Percentiles rank a stretch among this genome's conserved stretches.
Conservation (phyloP, 169 alveolate genomes). For the Plasmodium gallinaceum region DNA sequence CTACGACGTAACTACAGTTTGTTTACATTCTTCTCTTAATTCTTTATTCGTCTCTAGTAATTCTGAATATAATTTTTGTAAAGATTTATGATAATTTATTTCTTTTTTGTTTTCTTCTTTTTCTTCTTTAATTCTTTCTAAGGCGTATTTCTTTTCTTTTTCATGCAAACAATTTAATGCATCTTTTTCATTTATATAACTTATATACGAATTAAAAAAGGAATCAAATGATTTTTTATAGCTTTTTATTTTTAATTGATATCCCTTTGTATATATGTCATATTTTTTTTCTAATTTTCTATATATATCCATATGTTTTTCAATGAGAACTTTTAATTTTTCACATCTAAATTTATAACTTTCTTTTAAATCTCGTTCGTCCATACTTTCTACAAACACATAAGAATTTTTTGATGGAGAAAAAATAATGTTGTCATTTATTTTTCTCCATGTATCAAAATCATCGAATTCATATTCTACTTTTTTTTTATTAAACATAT, state of each 20-base stretch:
- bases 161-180: constrained; percentile 44
- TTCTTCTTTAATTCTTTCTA: constrained; percentile 52
- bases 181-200: constrained; percentile 44
- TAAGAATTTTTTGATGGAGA: constrained; percentile 74
- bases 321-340: constrained; percentile 30
- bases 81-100: constrained; percentile 69
- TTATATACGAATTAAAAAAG: constrained; percentile 18
- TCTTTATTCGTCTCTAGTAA: constrained; percentile 19
- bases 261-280: constrained; percentile 58
- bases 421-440: constrained; percentile 46
- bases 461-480: neutral
- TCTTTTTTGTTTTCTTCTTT: constrained; percentile 71
- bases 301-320: constrained; percentile 39
- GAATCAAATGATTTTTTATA: constrained; percentile 73
- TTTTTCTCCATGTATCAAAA: constrained; percentile 4
- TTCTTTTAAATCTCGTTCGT: constrained; percentile 57
- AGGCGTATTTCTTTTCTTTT: constrained; percentile 56
- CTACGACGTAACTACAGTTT: neutral
- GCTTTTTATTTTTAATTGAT: constrained; percentile 55
- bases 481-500: neutral
- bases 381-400: constrained; percentile 27
- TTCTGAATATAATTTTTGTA: constrained; percentile 75
- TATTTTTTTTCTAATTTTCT: constrained; percentile 48
- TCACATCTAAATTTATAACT: constrained; percentile 52
- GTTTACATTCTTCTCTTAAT: constrained; percentile 8